These are phyloP conservation scores for Priceomyces castillae DNA, from an alignment of 805 yeast genomes.

Conservation along the genomic window DNA sequence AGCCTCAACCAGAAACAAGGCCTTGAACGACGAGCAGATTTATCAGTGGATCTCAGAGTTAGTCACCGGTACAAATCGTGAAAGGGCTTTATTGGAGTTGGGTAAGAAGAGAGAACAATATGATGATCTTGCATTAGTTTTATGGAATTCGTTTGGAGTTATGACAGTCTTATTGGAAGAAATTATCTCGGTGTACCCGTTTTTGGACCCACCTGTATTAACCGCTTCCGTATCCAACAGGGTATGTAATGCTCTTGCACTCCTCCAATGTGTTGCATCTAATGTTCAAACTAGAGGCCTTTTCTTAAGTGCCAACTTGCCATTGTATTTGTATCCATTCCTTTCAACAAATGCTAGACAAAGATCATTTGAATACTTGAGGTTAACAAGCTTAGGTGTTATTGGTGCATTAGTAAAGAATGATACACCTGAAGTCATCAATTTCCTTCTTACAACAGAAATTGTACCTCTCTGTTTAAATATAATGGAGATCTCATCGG, in stretches of 20 bases:
- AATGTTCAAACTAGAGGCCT: constrained; percentile 85
- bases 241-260: constrained; percentile 92
- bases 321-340: constrained; percentile 89
- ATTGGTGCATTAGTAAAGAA: constrained; percentile 95
- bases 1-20: constrained; percentile 17
- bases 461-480: constrained; percentile 92
- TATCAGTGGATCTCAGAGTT: constrained; percentile 88
- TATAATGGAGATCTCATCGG: constrained; percentile 94
- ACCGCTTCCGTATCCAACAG: constrained; percentile 86
- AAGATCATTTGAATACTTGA: constrained; percentile 87
- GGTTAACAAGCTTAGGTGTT: constrained; percentile 92
- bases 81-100: constrained; percentile 85
- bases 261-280: constrained; percentile 94
- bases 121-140: constrained; percentile 86
- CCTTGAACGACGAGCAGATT: constrained; percentile 68
- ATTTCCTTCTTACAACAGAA: constrained; percentile 89
- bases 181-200: constrained; percentile 85
- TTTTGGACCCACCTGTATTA: constrained; percentile 80
- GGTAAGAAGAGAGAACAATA: constrained; percentile 94
- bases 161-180: constrained; percentile 90
- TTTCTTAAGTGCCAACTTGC: constrained; percentile 86
- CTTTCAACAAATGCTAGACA: constrained; percentile 88
- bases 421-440: constrained; percentile 92
- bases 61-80: constrained; percentile 87
- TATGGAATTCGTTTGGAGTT: constrained; percentile 96